These are phyloP conservation scores for Corynascus novoguineensis DNA, from an alignment of 495 filamentous ascomycete genomes.

Conservation along the genomic window DNA sequence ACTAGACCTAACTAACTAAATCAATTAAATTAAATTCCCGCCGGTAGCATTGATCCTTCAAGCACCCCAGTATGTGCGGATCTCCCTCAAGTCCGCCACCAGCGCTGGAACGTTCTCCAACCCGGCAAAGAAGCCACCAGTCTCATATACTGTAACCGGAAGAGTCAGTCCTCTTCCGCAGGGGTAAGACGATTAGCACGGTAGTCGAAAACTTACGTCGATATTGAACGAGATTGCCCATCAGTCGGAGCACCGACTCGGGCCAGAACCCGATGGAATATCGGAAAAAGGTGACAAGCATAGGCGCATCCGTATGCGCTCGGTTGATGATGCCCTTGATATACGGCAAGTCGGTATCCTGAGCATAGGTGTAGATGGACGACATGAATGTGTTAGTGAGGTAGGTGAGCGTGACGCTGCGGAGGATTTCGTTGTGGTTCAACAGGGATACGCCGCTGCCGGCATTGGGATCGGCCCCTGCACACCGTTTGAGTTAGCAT, in stretches of 20 bases:
- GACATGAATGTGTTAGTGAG: neutral
- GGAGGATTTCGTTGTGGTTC: neutral
- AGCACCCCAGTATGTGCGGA: too few relatives aligned
- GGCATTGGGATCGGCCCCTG: neutral
- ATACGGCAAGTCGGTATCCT: neutral
- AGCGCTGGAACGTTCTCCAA: neutral
- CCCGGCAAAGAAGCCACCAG: neutral
- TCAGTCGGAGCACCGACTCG: neutral
- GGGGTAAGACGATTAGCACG: neutral
- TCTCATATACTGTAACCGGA: neutral
- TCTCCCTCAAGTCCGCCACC: neutral
- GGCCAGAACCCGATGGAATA: neutral
- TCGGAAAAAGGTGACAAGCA: neutral
- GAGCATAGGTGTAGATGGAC: neutral
- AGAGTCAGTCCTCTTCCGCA: neutral
- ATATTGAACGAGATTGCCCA: neutral
- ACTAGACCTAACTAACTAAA: too few relatives aligned
- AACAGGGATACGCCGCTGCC: neutral
- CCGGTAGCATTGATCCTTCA: too few relatives aligned
- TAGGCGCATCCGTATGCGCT: neutral
- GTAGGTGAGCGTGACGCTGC: neutral
- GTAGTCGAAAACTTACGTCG: neutral
- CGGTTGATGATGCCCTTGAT: too few relatives aligned
- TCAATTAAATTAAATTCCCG: too few relatives aligned
- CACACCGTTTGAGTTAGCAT: too few relatives aligned